Evolutionary conservation across 768 basidiomycete species (phyloP), one percentile per base, ranked within the genome.

Genomic region (Coprinellus aureogranulatus): DNA sequence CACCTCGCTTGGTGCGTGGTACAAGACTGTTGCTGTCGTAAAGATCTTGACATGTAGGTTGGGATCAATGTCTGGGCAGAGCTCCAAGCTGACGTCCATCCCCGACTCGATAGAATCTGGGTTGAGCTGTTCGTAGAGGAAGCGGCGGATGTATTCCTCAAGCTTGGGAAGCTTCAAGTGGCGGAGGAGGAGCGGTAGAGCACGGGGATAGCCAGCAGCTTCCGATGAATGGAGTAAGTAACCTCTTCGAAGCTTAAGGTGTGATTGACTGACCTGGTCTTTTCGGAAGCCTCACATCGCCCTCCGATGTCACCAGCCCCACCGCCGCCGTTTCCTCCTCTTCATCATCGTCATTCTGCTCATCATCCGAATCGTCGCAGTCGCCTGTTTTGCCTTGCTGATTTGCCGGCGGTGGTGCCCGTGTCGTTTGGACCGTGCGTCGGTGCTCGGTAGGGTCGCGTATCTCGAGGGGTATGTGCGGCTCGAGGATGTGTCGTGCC

Each of bases 1-100:
- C 2, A 59, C 54, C 27, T 63, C 65, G 58, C 58, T 64, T 10
- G 65, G 65, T 20, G 65, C 56, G 39, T 57, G 53, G 27, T 48
- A 61, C 3, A 18, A 18, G 2, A 50, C 42, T 3, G 48, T 52
- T 3, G 60, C 56, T 1, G 51, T 52, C 16, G 53, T 50, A 37
- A 46, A 54, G 25, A 59, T 30, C 2, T 51, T 28, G 37, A 57
- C 40, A 28, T 30, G 48, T 9, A 49, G 28, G 28, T 28, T n/a
- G 20, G 48, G 48, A 20, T 28, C 26, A 28, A 49, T 27, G 12
- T 23, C 26, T 14, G 48, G 48, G 48, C 48, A 49, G 9, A 18
- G 26, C 16, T 26, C 25, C 20, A 49, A 4, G 23, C 16, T 27
- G 18, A 49, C 20, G 26, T 49, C 26, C 48, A 49, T 49, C 2